Percentiles rank a stretch among this genome's conserved stretches.
phyloP scores from a whole-genome alignment of 1,139 yeast species.

The Pichia terricola region DNA sequence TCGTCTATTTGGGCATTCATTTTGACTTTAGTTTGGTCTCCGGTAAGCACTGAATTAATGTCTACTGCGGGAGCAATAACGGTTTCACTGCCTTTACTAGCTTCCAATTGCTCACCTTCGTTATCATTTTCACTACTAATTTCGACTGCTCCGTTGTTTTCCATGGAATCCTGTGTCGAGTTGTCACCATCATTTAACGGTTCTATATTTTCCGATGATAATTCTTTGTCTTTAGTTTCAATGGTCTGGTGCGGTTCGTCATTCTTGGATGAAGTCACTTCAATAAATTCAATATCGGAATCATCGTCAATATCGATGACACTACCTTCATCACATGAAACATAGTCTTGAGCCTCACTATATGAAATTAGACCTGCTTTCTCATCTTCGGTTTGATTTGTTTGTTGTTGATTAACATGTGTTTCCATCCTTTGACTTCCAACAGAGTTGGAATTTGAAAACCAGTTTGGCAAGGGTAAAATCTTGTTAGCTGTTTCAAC shows the following conservation, averaged over 20 bases:
- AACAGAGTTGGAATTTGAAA: constrained; percentile 1
- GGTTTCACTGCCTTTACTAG: background rate
- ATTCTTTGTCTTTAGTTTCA: background rate
- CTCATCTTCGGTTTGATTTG: constrained; percentile 32
- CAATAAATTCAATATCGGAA: background rate
- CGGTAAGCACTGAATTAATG: background rate
- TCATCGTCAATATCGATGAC: constrained; percentile 2
- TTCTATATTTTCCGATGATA: background rate
- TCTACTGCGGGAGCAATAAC: background rate
- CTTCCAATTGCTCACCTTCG: background rate
- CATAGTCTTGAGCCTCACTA: constrained; percentile 33
- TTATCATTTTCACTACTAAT: no score
- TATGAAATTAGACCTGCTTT: constrained; percentile 42
- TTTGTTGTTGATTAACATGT: background rate
- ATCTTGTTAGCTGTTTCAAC: constrained; percentile 8
- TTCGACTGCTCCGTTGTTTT: no score
- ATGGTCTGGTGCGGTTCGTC: background rate
- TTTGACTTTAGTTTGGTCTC: background rate
- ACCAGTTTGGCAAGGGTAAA: constrained; percentile 17
- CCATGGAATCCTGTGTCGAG: background rate
- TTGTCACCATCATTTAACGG: background rate
- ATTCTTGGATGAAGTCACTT: background rate
- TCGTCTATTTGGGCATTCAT: constrained; percentile 15
- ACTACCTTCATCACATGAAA: constrained; percentile 14
- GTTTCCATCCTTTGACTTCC: background rate